Evolutionary conservation across 2,329 filamentous ascomycete genomes (phyloP), one percentile per base, ranked within the genome.

Genomic region (Aspergillus sp.): DNA sequence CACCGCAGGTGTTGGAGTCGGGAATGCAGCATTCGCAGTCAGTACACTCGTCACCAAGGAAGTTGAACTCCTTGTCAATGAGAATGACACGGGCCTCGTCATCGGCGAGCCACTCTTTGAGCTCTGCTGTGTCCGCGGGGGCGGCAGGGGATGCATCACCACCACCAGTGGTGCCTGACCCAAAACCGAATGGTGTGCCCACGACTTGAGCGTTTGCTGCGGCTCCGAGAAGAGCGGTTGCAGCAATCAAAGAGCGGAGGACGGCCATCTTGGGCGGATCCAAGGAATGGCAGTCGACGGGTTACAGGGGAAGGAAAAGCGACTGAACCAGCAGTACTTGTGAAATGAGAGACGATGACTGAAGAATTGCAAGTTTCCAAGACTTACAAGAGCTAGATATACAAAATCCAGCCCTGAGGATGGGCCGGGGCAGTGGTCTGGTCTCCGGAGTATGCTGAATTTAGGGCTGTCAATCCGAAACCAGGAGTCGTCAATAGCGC

Each of bases 51-150:
- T 61, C 64, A n/a, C 55, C 59, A 18, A 67, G 48, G 53, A 64
- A 66, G 60, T 68, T 62, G 57, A 71, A 71, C 47, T 77, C 78
- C 66, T 84, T 82, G 67, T 79, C 78, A 26, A 88, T 77, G 53
- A 86, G 76, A 64, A 88, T 87, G 59, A 81, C 80, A 43, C 83
- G 80, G n/a, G 84, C 68, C n/a, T 74, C 71, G 56, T 73, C 72
- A 69, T 86, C 83, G 4, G 76, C 74, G 12, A 88, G 78, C 74
- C 85, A 87, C 42, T 73, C 76, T 64, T 80, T 80, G 32, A 87
- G 80, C 76, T 88, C 75, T 12, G 72, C 74, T 42, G 72, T 82
- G 51, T 76, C 81, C 6, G 71, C 75, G 6, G 84, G 84, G 56
- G 82, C 80, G 6, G 81, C 82, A 39, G 82, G 70, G 4, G 74